Base-by-base conservation (phyloP, 2,329 filamentous ascomycete genomes). In the Ophiobolus disseminans region DNA sequence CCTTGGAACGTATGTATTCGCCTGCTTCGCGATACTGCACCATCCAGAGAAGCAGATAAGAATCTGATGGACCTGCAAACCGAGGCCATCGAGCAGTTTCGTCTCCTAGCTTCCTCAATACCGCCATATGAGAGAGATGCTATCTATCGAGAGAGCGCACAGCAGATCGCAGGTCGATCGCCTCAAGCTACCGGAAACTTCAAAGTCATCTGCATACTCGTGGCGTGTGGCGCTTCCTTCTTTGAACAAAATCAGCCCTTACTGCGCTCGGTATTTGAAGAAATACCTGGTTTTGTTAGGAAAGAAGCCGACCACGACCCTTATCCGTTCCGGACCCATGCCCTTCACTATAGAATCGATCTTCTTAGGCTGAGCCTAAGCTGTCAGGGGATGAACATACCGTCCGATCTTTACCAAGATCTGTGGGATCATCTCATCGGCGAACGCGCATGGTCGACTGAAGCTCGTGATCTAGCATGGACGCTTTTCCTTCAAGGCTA, bases 361-460 rank as follows among this genome's bases (percentile, higher is more conserved):
- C 80, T 85, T 35, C 81, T 85, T 42, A 75, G 73, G 44, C 76
- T 73, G 34, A 78, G 91, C 28, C 81, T 93, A 25, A 73, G 77
- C 25, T 75, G 84, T 41, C 82, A 84, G n/a, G 81, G 87, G 1
- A 75, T 80, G 7, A 82, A 83, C 0, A 81, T 96, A 37, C 81
- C 83, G 0, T 64, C 77, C 2, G 82, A 87, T 1, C 77, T 89
- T 3, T 86, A 87, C 13, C 75, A 78, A 32, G 78, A 77, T 10
- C 78, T 96, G 1, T 96, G 90, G 90, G 78, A 87, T 47, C 77
- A 87, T 30, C 78, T 94, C 20, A 84, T 96, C 38, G 88, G 90
- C 10, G 77, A 80, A 4, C 74, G 79, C 30, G 84, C 86, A 3
- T 74, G 85, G 3, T 83, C 81, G 19, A 74, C 79, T 3, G 79